These are phyloP conservation scores for Epichloe aotearoae DNA, from an alignment of 2,329 filamentous ascomycete genomes.

Conservation along the genomic window DNA sequence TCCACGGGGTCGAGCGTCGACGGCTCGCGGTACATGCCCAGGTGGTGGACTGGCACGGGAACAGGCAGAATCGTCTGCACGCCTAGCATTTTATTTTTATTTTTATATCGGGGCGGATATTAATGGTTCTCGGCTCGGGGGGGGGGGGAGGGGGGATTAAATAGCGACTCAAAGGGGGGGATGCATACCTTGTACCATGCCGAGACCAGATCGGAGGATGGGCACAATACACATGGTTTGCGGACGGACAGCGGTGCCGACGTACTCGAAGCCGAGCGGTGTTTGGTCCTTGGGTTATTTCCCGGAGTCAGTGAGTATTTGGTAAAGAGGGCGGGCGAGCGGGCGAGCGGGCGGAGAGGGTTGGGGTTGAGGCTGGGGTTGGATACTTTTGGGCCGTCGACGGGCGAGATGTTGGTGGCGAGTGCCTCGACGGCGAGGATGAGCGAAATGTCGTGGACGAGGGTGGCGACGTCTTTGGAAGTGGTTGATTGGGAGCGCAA, in stretches of 20 bases:
- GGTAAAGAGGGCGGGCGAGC: neutral
- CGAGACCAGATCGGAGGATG: constrained; percentile 82
- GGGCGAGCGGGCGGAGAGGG: neutral
- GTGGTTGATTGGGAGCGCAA: constrained; percentile 61
- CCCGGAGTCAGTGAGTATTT: no score
- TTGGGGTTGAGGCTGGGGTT: neutral
- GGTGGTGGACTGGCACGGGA: constrained; percentile 76
- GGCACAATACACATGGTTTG: constrained; percentile 68
- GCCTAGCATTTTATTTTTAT: constrained; percentile 30
- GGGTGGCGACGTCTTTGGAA: constrained; percentile 61
- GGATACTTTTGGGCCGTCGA: constrained; percentile 50
- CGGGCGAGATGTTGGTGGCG: constrained; percentile 43
- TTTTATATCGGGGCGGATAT: no score
- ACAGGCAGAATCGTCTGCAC: constrained; percentile 70
- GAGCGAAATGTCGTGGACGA: constrained; percentile 76
- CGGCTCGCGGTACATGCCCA: constrained; percentile 87
- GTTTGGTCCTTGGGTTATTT: constrained; percentile 49
- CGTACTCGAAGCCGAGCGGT: constrained; percentile 65
- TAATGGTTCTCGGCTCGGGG: no score
- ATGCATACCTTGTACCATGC: constrained; percentile 66
- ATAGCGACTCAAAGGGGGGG: no score
- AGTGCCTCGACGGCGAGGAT: constrained; percentile 77
- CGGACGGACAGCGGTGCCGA: constrained; percentile 49
- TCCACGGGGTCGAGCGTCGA: constrained; percentile 79
- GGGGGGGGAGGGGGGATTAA: no score